Conservation (phyloP, 176 grass and related monocot species). For the Puya raimondii region DNA sequence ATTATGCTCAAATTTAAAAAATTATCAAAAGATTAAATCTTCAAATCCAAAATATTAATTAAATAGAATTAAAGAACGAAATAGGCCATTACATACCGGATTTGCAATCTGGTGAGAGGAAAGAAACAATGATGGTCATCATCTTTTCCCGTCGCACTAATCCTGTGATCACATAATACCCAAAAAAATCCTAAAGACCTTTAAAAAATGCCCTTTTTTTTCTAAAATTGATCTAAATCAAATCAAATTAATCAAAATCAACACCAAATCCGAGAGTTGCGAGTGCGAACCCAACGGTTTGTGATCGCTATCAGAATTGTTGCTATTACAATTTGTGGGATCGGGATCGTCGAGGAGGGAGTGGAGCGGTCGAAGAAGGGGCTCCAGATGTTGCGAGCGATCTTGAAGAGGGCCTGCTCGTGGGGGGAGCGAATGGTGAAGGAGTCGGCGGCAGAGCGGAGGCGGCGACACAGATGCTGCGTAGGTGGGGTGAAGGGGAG, state of each 20-base stretch:
- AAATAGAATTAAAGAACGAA: background rate
- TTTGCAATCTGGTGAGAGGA: slow-evolving; percentile 44
- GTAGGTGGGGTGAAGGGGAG: slow-evolving; percentile 7
- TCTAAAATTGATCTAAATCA: slow-evolving; percentile 6
- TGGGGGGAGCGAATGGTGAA: slow-evolving; percentile 70
- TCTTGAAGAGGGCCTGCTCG: slow-evolving; percentile 80
- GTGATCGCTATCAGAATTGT: slow-evolving; percentile 21
- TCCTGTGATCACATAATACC: slow-evolving; percentile 3
- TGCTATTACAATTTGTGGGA: slow-evolving; percentile 24
- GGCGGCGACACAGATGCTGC: slow-evolving; percentile 61
- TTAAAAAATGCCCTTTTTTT: slow-evolving; percentile 1
- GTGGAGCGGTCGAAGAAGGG: slow-evolving; percentile 42
- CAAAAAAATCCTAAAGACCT: background rate
- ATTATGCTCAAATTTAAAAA: too few relatives aligned
- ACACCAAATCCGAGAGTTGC: slow-evolving; percentile 7
- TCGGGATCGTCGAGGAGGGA: slow-evolving; percentile 6
- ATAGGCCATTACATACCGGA: slow-evolving; percentile 28
- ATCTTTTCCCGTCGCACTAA: slow-evolving; percentile 21
- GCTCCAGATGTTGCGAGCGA: slow-evolving; percentile 69
- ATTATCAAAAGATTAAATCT: background rate
- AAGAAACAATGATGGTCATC: slow-evolving; percentile 27
- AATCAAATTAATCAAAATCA: slow-evolving; percentile 8
- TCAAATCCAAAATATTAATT: background rate
- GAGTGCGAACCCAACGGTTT: background rate
- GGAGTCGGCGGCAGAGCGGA: slow-evolving; percentile 33